Evolutionary conservation across 176 grass and related monocot genomes (phyloP).

Genomic region (Tillandsia fasciculata): DNA sequence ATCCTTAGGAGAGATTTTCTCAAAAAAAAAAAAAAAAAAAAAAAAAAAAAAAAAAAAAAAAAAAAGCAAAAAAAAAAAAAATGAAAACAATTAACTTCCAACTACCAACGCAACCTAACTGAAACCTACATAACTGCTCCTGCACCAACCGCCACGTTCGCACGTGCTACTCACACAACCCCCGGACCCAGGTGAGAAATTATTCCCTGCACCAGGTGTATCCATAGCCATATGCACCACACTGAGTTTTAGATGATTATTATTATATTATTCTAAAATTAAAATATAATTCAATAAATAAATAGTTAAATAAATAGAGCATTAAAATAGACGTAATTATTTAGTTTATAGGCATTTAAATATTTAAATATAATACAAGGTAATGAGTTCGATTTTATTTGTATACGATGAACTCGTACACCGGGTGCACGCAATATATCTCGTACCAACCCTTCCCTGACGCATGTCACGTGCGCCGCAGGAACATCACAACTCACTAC

Average conservation of each 20-base stretch:
- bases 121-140: neutral
- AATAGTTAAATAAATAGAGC: too few relatives aligned
- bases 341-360: too few relatives aligned
- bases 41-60: neutral
- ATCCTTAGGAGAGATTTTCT: neutral
- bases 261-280: too few relatives aligned
- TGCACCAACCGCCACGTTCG: neutral
- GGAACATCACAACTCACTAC: neutral
- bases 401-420: too few relatives aligned
- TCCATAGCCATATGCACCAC: neutral
- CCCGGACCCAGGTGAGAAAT: neutral
- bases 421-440: too few relatives aligned
- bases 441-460: too few relatives aligned
- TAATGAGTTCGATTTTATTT: too few relatives aligned
- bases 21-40: too few relatives aligned
- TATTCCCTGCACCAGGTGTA: too few relatives aligned
- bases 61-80: neutral
- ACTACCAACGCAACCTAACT: neutral
- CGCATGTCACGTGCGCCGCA: neutral
- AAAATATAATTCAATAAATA: too few relatives aligned
- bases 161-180: neutral
- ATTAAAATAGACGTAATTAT: too few relatives aligned
- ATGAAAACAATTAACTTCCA: neutral
- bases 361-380: too few relatives aligned
- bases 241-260: neutral